Conservation (phyloP, 257 asterid species). For the Phtheirospermum japonicum region DNA sequence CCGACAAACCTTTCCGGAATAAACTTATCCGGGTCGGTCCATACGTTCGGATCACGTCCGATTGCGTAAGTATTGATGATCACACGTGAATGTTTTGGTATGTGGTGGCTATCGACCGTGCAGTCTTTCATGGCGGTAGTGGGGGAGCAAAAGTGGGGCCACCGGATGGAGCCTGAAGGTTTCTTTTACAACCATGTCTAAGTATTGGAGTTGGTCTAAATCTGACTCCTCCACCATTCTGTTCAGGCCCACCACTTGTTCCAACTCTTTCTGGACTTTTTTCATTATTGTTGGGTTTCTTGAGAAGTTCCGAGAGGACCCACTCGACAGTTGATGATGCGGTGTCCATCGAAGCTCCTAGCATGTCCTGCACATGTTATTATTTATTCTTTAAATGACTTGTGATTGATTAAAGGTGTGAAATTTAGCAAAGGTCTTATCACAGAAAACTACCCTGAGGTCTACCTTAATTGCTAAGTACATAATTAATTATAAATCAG, state of each 20-base stretch:
- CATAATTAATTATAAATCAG: no score
- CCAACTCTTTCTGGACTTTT: constrained; percentile 43
- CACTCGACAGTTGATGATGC: constrained; percentile 48
- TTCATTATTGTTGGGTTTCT: constrained; percentile 39
- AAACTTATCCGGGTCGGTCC: constrained; percentile 50
- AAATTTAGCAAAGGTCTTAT: no score
- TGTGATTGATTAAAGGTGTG: no score
- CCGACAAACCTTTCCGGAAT: constrained; percentile 52
- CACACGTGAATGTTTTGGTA: constrained; percentile 43
- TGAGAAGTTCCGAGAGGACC: constrained; percentile 46
- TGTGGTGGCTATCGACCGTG: constrained; percentile 34
- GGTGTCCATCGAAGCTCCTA: constrained; percentile 49
- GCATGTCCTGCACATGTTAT: constrained; percentile 53
- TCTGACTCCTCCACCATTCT: constrained; percentile 56
- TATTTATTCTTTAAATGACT: no score
- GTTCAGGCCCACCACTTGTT: constrained; percentile 40
- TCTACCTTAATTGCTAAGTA: no score
- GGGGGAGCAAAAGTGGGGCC: constrained; percentile 41
- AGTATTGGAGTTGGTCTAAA: constrained; percentile 40
- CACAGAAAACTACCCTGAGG: no score
- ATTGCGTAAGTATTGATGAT: constrained; percentile 42
- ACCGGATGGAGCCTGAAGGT: constrained; percentile 50
- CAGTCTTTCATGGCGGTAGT: constrained; percentile 42
- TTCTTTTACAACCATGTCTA: constrained; percentile 53
- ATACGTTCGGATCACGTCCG: constrained; percentile 45